phyloP scores from a whole-genome alignment of 2,329 filamentous ascomycete species.

The Aspergillus terreus region DNA sequence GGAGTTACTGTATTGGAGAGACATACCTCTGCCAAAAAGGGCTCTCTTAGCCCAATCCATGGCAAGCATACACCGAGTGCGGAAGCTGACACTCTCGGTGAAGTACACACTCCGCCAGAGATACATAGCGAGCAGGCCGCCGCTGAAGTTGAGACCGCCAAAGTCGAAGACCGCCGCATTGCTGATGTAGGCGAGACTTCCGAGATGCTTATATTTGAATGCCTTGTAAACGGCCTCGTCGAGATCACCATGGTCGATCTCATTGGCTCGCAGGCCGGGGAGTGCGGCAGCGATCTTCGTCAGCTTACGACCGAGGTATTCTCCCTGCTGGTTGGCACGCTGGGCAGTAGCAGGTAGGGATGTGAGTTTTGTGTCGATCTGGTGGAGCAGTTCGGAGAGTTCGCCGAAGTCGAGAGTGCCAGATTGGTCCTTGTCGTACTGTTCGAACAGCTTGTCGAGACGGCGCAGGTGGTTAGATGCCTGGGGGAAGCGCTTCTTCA shows the following conservation, averaged over 20 bases:
- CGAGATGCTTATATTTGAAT: slow-evolving; percentile 90
- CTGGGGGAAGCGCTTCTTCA: slow-evolving; percentile 88
- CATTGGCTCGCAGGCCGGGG: slow-evolving; percentile 71
- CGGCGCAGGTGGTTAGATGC: slow-evolving; percentile 80
- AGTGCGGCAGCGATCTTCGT: slow-evolving; percentile 80
- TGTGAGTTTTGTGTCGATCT: slow-evolving; percentile 94
- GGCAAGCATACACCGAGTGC: slow-evolving; percentile 81
- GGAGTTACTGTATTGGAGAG: not conserved
- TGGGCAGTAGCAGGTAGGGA: slow-evolving; percentile 93
- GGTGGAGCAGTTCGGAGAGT: slow-evolving; percentile 77
- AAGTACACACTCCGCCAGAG: slow-evolving; percentile 97
- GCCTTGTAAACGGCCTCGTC: slow-evolving; percentile 91
- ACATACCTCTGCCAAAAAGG: slow-evolving; percentile 82
- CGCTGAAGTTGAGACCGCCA: slow-evolving; percentile 70
- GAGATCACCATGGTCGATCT: slow-evolving; percentile 81
- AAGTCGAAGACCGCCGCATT: slow-evolving; percentile 96
- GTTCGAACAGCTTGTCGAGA: slow-evolving; percentile 82
- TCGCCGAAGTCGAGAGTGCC: slow-evolving; percentile 94
- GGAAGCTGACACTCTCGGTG: slow-evolving; percentile 89
- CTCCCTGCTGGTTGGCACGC: slow-evolving; percentile 90
- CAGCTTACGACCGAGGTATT: slow-evolving; percentile 89
- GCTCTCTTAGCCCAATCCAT: slow-evolving; percentile 99
- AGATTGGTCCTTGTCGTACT: slow-evolving; percentile 89
- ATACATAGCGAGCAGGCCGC: slow-evolving; percentile 89
- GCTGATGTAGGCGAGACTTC: slow-evolving; percentile 88